phyloP scores from a whole-genome alignment of 345 rosid genomes.

The Brassica nigra region DNA sequence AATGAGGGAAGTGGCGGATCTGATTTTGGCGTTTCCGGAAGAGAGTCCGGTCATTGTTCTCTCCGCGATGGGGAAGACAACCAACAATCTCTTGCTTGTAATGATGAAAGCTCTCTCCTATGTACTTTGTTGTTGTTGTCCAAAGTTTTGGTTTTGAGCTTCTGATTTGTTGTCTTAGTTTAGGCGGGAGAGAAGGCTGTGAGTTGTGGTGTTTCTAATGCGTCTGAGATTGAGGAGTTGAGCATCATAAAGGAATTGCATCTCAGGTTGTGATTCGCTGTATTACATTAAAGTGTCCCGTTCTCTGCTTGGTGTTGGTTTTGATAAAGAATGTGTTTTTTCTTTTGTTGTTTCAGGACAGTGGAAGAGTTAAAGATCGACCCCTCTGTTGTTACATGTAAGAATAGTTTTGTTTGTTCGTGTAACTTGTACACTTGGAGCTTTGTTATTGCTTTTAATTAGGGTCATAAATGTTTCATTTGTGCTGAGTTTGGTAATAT shows the following conservation, averaged over 20 bases:
- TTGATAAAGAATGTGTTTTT: not conserved
- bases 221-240: conserved; percentile 69
- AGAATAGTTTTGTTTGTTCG: conserved; percentile 38
- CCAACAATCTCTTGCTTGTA: conserved; percentile 92
- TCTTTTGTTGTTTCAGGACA: conserved; percentile 54
- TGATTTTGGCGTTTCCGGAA: conserved; percentile 72
- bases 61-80: conserved; percentile 97
- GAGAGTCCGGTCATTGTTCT: conserved; percentile 89
- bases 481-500: conserved; percentile 27
- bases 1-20: conserved; percentile 84
- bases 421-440: not conserved
- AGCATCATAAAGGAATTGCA: conserved; percentile 74
- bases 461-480: not conserved
- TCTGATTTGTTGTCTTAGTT: conserved; percentile 27
- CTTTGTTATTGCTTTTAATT: conserved; percentile 2
- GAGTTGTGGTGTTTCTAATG: conserved; percentile 78
- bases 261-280: conserved; percentile 48
- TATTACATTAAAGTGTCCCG: not conserved
- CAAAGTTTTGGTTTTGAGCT: not conserved
- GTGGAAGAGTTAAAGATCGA: conserved; percentile 73
- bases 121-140: not conserved
- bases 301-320: conserved; percentile 2
- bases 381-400: conserved; percentile 55
- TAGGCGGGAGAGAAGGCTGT: conserved; percentile 98
- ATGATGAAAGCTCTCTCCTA: conserved; percentile 3